A percentile compares a stretch with the other conserved stretches of the same genome.
Conservation (phyloP, 2,329 filamentous ascomycete genomes). For the Didymellaceae sp. region DNA sequence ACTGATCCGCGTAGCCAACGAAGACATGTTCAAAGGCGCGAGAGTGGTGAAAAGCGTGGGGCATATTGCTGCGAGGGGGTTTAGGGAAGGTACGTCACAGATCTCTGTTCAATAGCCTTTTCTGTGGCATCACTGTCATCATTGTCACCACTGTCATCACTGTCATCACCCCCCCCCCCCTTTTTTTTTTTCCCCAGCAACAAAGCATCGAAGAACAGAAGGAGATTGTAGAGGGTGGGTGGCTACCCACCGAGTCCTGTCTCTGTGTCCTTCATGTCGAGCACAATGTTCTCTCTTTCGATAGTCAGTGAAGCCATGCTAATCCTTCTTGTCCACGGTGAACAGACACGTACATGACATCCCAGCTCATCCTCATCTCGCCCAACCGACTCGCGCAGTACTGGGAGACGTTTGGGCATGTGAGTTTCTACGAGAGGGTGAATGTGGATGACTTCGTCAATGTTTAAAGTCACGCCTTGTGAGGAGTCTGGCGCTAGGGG, state of each 20-base stretch:
- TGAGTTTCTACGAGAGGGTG: conserved; percentile 57
- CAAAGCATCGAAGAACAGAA: no score
- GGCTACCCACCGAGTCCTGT: no score
- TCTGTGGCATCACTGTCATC: no score
- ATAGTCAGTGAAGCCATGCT: no score
- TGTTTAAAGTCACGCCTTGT: conserved; percentile 23
- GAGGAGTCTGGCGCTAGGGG: no score
- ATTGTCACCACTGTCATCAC: no score
- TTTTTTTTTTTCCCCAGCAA: no score
- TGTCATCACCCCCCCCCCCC: no score
- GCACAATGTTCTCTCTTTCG: no score
- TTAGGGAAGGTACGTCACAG: conserved; percentile 65
- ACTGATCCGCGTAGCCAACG: conserved; percentile 67
- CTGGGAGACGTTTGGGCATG: conserved; percentile 68
- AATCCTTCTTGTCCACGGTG: not conserved
- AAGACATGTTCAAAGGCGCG: conserved; percentile 74
- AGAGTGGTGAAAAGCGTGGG: conserved; percentile 76
- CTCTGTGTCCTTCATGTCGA: no score
- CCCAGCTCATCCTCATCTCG: conserved; percentile 79
- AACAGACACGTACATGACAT: conserved; percentile 74
- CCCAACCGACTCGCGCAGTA: conserved; percentile 80
- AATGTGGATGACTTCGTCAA: conserved; percentile 50
- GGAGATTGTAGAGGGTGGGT: no score
- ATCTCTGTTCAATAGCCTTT: not conserved
- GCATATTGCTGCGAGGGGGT: conserved; percentile 78